Evolutionary conservation across 768 basidiomycete genomes (phyloP), one percentile per base, ranked within the genome.

Genomic region (Gymnopilus dilepis): DNA sequence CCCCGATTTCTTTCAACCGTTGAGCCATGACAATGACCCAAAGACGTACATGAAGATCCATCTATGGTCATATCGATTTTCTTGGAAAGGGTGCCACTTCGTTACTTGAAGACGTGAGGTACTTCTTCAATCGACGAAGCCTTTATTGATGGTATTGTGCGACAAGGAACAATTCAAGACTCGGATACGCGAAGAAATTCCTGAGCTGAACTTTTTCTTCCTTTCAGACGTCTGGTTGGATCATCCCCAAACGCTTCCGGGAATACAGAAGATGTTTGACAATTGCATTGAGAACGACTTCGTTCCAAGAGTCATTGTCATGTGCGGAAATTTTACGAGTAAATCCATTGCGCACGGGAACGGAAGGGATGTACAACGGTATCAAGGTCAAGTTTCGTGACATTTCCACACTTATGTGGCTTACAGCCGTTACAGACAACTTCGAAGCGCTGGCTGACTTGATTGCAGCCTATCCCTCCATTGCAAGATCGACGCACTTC

Each of bases 181-280:
- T 30, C 87, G 90, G 13, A 76, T 93, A 45, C 82, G 82, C 59
- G 84, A 87, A 65, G 91, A 94, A 56, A 78, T 91, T 19, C 77
- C 88, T 13, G 89, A 95, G 57, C 79, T 94, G 33, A 85, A 92
- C 54, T 95, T 98, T 78, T 94, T 97, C 75, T 87, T 97, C 69
- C 80, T 99, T 38, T 99, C 97, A 0, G 97, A 99, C 73, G 89
- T 99, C 2, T 96, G 95, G 92, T 81, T 99, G 22, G 97, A 99
- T 75, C 87, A 93, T 64, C 88, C 94, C 0, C 85, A 89, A 60
- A 95, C 94, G 0, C 75, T 99, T 4, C 72, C 79, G 4, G 94
- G 93, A 4, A 80, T 99, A 12, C 84, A 86, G 61, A 89, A 89
- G 68, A 86, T 99, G 78, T 91, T 99, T 64, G 92, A 95, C 65